Conservation (phyloP, 2,329 filamentous ascomycete genomes). For the Aspergillaceae sp. region DNA sequence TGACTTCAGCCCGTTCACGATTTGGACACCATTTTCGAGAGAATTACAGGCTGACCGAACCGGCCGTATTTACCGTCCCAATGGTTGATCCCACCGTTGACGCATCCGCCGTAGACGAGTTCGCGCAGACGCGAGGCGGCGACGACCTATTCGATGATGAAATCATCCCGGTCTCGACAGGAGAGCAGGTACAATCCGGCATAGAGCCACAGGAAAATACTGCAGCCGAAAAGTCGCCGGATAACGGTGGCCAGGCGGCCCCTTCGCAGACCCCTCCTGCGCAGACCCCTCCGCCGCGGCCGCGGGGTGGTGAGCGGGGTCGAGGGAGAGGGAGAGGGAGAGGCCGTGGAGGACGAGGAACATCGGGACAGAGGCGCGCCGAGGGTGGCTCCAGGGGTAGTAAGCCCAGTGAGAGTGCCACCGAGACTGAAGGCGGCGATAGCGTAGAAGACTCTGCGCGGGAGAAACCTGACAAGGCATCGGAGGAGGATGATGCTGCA, state of each 20-base stretch:
- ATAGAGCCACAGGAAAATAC: constrained; percentile 8
- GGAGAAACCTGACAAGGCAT: constrained; percentile 6
- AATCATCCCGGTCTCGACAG: constrained; percentile 37
- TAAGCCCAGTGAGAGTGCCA: constrained; percentile 10
- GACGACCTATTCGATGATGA: constrained; percentile 46
- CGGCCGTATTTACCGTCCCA: not conserved
- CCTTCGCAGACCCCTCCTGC: constrained; percentile 9
- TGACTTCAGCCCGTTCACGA: too few species aligned
- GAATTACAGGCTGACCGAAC: not conserved
- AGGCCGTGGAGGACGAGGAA: constrained; percentile 13
- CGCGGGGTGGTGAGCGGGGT: constrained; percentile 22
- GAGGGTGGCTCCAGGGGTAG: constrained; percentile 12
- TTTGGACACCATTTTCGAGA: too few species aligned
- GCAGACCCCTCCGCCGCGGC: constrained; percentile 21
- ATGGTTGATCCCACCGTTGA: constrained; percentile 4
- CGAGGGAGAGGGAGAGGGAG: constrained; percentile 19
- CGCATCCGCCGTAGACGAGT: constrained; percentile 33
- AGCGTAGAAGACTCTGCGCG: constrained; percentile 8
- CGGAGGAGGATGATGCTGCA: constrained; percentile 10
- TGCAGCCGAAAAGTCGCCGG: constrained; percentile 4
- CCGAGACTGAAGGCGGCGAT: constrained; percentile 6
- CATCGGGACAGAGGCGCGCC: constrained; percentile 9
- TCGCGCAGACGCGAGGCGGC: constrained; percentile 42
- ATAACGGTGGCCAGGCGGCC: constrained; percentile 3
- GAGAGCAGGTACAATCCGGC: constrained; percentile 20